A percentile compares a stretch with the other conserved stretches of the same genome.
Conservation (phyloP, 192 early-diverging fungal species). For the Funneliformis mosseae region DNA sequence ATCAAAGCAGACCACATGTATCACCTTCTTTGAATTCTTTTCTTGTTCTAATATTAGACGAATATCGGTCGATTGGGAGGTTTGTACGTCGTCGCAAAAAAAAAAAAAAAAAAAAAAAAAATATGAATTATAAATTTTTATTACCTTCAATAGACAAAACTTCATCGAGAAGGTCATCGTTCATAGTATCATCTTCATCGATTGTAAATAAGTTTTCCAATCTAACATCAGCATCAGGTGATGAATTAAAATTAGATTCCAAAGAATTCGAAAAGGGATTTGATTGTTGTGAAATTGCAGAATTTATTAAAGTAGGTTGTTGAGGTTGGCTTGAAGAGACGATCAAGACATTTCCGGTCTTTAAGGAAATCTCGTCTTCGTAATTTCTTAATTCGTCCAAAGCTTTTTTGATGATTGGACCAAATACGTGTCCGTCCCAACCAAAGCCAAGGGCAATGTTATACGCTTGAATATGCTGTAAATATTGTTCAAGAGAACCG, state of each 20-base stretch:
- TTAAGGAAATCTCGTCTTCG: slow-evolving; percentile 2
- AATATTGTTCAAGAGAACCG: slow-evolving; percentile 33
- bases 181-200: not conserved
- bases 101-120: not conserved
- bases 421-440: slow-evolving; percentile 23
- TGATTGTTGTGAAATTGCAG: not conserved
- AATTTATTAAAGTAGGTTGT: not conserved
- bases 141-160: not conserved
- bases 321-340: not conserved
- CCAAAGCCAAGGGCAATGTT: slow-evolving; percentile 26
- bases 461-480: slow-evolving; percentile 33
- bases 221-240: not conserved
- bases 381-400: slow-evolving; percentile 26
- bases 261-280: not conserved
- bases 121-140: not conserved
- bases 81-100: not conserved
- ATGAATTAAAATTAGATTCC: not conserved
- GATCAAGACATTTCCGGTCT: not conserved
- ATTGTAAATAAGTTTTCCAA: not conserved
- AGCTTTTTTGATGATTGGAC: slow-evolving; percentile 29
- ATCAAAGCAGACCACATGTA: not conserved
- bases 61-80: not conserved
- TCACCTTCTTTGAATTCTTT: not conserved
- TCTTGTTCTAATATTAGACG: not conserved
- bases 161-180: not conserved